Base-by-base conservation (phyloP, 2,329 filamentous ascomycete species). In the Fusarium musae region DNA sequence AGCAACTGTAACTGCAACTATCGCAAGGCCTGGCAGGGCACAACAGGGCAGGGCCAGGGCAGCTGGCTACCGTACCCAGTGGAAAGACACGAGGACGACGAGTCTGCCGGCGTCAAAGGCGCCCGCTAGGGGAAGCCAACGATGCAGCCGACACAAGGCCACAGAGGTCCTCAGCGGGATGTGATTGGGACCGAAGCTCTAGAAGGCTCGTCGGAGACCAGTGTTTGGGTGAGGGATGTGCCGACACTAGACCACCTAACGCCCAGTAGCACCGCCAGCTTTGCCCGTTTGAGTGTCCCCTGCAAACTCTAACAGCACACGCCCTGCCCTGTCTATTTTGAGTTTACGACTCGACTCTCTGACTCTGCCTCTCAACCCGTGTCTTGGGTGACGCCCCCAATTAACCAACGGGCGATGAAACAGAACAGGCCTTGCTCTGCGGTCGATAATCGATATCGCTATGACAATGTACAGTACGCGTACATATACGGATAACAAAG, bases 111-210 rank as follows among this genome's bases (percentile, higher is more conserved):
- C 54, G 49, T 53, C 21, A 36, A 30, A 44, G 6, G n/a, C 63
- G 46, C 56, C 70, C 71, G 50, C 71, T 74, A 74, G 71, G 71
- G 71, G 71, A 60, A 65, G 49, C 21, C 28, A 17, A 49, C n/a
- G 47, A 70, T 59, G 54, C 70, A 74, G 71, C 70, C 70, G 70
- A 30, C 28, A 21, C 42, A 12, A 23, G 32, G 46, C 61, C 66
- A 70, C 26, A 61, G 15, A 57, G 54, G 66, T 65, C 28, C 50
- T 52, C 44, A 52, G 9, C 32, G 37, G n/a, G 42, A 63, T 60
- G 42, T 68, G 72, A 67, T 59, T 67, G 70, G 58, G 36, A 46
- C 44, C n/a, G 43, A 28, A 40, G 37, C n/a, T 34, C 19, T 47
- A 30, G 47, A 60, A 23, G 23, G 6, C n/a, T 46, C 15, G 40